Conservation (phyloP, 1,284 basidiomycete species). For the Lignosus rhinocerotis region DNA sequence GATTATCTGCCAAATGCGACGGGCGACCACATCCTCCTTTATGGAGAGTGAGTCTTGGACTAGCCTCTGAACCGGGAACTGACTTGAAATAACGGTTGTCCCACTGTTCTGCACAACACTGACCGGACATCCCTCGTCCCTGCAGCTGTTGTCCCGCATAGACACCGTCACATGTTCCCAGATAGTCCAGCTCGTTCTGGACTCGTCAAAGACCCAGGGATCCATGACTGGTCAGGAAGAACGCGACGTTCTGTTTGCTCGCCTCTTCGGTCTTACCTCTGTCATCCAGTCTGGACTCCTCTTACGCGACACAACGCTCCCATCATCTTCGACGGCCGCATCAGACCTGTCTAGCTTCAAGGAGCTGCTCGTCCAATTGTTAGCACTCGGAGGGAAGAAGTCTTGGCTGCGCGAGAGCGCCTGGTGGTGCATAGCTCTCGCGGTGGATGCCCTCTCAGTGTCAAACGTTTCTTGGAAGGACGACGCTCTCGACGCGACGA, state of each 20-base stretch:
- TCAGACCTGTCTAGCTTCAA: constrained; percentile 65
- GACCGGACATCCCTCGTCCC: neutral
- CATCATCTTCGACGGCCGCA: constrained; percentile 48
- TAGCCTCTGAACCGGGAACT: too few relatives aligned
- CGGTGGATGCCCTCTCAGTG: constrained; percentile 57
- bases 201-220: constrained; percentile 67
- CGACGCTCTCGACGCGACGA: constrained; percentile 56
- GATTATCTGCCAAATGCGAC: too few relatives aligned
- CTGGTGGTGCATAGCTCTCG: constrained; percentile 81
- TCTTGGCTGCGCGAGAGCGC: constrained; percentile 91
- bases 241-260: constrained; percentile 89
- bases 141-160: constrained; percentile 79
- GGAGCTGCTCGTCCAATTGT: constrained; percentile 64
- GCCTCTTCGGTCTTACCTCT: constrained; percentile 86
- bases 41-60: too few relatives aligned
- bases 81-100: too few relatives aligned
- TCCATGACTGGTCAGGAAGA: constrained; percentile 89
- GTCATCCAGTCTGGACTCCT: constrained; percentile 83
- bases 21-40: too few relatives aligned
- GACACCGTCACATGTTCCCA: constrained; percentile 78
- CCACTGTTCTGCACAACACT: too few relatives aligned
- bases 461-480: constrained; percentile 73
- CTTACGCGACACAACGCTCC: constrained; percentile 56
- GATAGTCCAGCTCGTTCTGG: constrained; percentile 71
- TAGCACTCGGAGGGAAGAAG: constrained; percentile 79